Conservation (phyloP, 192 early-diverging fungal genomes). For the Backusella liffmaniae region DNA sequence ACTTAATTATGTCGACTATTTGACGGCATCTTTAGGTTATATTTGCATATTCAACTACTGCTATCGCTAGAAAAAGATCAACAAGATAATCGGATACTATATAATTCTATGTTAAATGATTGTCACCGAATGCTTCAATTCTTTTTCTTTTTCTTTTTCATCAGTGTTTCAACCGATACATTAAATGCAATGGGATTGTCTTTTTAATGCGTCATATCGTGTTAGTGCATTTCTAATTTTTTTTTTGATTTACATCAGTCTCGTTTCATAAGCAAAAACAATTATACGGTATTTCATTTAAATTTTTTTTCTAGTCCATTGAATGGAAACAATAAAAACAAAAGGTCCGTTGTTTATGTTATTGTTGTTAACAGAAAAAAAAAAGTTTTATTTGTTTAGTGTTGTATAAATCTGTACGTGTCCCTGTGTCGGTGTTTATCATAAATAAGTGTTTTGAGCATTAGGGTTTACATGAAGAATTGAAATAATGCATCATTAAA, state of each 20-base stretch:
- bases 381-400: background rate
- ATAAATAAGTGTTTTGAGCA: background rate
- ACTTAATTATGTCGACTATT: background rate
- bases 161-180: background rate
- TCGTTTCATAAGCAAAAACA: background rate
- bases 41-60: background rate
- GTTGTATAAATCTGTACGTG: background rate
- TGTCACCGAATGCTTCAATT: slow-evolving; percentile 2
- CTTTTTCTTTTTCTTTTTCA: background rate
- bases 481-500: background rate
- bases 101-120: slow-evolving; percentile 2
- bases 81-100: background rate
- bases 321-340: background rate
- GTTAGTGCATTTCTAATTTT: background rate
- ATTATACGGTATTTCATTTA: background rate
- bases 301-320: background rate
- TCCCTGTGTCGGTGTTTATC: slow-evolving; percentile 3
- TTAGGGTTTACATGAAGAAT: background rate
- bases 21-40: background rate
- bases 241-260: background rate
- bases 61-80: background rate
- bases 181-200: background rate
- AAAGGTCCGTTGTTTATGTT: background rate
- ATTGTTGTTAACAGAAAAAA: background rate
- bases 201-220: slow-evolving; percentile 3